Evolutionary conservation across 345 rosid species (phyloP).

Genomic region (Noccaea caerulescens): DNA sequence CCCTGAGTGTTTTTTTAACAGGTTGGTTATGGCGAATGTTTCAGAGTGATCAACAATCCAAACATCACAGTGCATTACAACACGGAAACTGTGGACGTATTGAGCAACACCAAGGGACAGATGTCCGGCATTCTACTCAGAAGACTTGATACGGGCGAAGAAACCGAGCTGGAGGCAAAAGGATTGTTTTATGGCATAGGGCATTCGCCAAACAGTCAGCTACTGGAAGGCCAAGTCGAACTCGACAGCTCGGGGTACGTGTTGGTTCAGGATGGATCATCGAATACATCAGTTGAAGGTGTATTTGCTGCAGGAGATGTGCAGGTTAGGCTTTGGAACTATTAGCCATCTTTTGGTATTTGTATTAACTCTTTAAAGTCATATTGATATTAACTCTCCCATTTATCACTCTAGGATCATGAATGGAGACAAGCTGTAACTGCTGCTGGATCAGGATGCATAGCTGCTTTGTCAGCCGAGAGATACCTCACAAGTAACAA

Average conservation of each 20-base stretch:
- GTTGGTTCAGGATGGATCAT: constrained; percentile 72
- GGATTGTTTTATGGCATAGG: constrained; percentile 99
- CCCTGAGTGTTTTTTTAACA: constrained; percentile 99
- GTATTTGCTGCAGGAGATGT: constrained; percentile 99
- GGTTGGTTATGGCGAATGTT: constrained; percentile 99
- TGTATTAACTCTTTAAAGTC: constrained; percentile 22
- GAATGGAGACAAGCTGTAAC: constrained; percentile 99
- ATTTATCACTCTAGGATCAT: constrained; percentile 63
- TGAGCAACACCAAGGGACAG: constrained; percentile 91
- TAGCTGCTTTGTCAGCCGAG: constrained; percentile 96
- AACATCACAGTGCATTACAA: constrained; percentile 94
- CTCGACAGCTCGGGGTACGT: constrained; percentile 85
- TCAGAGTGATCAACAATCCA: constrained; percentile 98
- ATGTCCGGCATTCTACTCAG: constrained; percentile 85
- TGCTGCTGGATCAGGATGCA: constrained; percentile 97
- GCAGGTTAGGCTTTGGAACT: constrained; percentile 61
- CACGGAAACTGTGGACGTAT: constrained; percentile 78
- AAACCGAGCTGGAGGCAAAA: constrained; percentile 85
- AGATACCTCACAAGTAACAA: constrained; percentile 85
- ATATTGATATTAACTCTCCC: constrained; percentile 15
- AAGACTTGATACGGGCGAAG: constrained; percentile 76
- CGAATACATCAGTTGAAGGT: constrained; percentile 88
- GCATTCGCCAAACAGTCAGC: constrained; percentile 89
- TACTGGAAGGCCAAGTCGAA: constrained; percentile 92
- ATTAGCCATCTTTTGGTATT: constrained; percentile 7